Evolutionary conservation across 176 grass and related monocot species (phyloP).

Genomic region (Bolboschoenus planiculmis): DNA sequence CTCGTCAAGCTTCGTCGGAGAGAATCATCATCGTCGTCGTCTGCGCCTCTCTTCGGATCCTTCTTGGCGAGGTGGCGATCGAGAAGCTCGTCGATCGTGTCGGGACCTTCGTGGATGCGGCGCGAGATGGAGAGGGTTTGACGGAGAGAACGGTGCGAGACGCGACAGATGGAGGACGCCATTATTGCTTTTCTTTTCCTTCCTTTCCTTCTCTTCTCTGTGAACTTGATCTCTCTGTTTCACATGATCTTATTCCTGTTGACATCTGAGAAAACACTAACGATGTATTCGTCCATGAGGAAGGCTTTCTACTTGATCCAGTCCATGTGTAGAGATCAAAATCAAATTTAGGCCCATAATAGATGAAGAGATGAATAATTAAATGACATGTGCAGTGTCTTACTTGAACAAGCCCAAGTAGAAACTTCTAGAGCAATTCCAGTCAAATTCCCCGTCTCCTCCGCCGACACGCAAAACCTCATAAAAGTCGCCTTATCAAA

Average conservation of each 20-base stretch:
- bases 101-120: conserved; percentile 75
- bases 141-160: conserved; percentile 5
- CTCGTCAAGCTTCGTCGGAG: conserved; percentile 51
- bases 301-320: background rate
- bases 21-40: conserved; percentile 43
- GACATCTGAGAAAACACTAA: background rate
- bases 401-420: background rate
- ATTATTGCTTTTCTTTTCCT: background rate
- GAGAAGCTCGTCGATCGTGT: conserved; percentile 94
- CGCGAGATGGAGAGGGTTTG: background rate
- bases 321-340: background rate
- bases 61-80: conserved; percentile 77
- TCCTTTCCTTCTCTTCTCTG: background rate
- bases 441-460: background rate
- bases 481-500: background rate
- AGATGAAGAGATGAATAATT: background rate
- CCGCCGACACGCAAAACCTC: background rate
- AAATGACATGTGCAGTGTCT: background rate
- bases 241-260: background rate
- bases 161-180: background rate
- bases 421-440: background rate
- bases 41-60: conserved; percentile 16
- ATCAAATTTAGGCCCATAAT: background rate
- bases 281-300: background rate
- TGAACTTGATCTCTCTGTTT: too few species aligned